Evolutionary conservation across 257 asterid genomes (phyloP).

Genomic region (Fraxinus excelsior): DNA sequence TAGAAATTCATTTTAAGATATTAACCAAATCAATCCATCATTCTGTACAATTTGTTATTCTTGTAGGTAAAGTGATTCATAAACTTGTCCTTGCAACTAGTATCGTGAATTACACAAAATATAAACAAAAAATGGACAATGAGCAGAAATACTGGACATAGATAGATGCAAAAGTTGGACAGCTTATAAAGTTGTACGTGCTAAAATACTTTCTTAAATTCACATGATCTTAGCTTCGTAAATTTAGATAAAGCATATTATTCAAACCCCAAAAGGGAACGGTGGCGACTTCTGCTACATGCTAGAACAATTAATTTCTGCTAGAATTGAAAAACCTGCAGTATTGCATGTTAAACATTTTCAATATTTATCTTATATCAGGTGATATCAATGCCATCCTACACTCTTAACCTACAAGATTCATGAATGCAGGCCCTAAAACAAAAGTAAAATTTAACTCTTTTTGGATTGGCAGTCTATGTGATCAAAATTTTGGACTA

Average conservation of each 20-base stretch:
- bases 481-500: not conserved
- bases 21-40: not conserved
- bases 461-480: not conserved
- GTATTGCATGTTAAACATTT: not conserved
- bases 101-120: not conserved
- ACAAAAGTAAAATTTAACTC: not conserved
- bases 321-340: too few species aligned
- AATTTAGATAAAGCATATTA: not conserved
- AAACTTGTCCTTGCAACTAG: not conserved
- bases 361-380: not conserved
- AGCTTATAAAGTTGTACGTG: not conserved
- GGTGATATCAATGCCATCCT: not conserved
- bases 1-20: not conserved
- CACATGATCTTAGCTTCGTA: conserved; percentile 10
- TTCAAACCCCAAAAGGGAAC: conserved; percentile 7
- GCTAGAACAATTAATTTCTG: too few species aligned
- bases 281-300: not conserved
- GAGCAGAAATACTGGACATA: not conserved
- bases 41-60: not conserved
- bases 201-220: too few species aligned
- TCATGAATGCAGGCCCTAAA: not conserved
- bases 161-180: conserved; percentile 4
- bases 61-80: not conserved
- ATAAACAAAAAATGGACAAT: not conserved
- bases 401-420: not conserved